Evolutionary conservation across 495 filamentous ascomycete species (phyloP), one percentile per base, ranked within the genome.

Genomic region (Daldinia bambusicola): DNA sequence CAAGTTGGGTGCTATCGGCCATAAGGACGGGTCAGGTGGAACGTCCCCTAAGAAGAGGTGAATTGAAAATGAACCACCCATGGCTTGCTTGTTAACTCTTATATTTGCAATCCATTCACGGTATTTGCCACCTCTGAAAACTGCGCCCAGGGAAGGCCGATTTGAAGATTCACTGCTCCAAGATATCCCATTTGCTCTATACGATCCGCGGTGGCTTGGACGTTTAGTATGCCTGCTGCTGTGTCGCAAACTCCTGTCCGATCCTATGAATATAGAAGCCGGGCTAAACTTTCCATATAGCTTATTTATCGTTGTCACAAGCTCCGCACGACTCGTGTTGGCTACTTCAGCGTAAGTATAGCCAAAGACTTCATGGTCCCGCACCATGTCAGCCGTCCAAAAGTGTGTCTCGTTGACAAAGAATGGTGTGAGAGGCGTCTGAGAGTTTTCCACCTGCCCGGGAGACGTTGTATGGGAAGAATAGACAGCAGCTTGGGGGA

Each of bases 101-200:
- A 92, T 82, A 72, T 88, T 89, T 63, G 84, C 83, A n/a, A 85
- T 81, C 84, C 89, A 92, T 72, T 92, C 84, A 30, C 78, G 80
- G 67, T 86, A 83, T 9, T 69, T 65, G 40, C 70, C 67, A 18
- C 76, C 78, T 6, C 36, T 65, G 31, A 82, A 76, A 41, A 80
- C 61, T 2, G 60, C 58, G 37, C 59, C 61, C 4, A 72, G 22
- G 36, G 69, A 22, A 66, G 52, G 70, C 56, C 58, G 69, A 56
- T 37, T 48, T 26, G 67, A 59, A 50, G 72, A 63, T 40, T 66
- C 34, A 51, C 68, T 64, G 51, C 71, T 69, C 71, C 68, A 71
- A 10, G 69, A 76, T 53, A 76, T 43, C 16, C 60, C 67, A 20
- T 59, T 66, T 34, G 59, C 36, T n/a, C 38, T 41, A 18, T 63